phyloP scores from a whole-genome alignment of 176 grass and related monocot genomes.

The Carex cristatella region DNA sequence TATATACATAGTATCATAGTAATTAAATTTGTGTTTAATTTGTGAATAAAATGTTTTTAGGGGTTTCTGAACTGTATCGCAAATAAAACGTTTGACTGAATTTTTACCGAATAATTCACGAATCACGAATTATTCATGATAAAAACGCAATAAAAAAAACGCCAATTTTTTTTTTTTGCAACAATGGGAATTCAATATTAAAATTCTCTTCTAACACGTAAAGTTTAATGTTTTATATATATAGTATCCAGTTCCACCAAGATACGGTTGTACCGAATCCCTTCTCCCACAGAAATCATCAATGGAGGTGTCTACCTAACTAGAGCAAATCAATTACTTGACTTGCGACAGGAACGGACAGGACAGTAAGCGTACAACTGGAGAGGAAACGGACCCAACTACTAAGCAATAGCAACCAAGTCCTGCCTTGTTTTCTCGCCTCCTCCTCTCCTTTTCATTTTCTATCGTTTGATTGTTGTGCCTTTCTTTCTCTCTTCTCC shows the following conservation, averaged over 20 bases:
- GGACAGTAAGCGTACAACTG: neutral
- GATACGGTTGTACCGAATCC: neutral
- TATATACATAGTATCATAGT: no score
- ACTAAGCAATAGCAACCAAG: neutral
- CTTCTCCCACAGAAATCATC: neutral
- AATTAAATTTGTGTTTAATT: no score
- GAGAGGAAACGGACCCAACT: neutral
- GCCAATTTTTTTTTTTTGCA: no score
- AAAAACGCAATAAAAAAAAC: no score
- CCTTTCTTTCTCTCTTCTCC: neutral
- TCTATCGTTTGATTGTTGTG: neutral
- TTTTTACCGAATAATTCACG: no score
- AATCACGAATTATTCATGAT: no score
- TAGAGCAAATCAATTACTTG: neutral
- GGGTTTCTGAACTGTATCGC: no score
- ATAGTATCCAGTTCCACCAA: neutral
- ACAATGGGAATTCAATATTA: neutral
- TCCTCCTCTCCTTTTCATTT: neutral
- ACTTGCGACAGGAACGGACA: neutral
- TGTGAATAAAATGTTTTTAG: no score
- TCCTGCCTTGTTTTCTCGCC: neutral
- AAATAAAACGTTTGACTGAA: no score
- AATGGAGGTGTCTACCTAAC: constrained; percentile 6
- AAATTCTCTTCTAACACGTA: neutral
- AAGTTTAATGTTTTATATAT: neutral